Percentiles rank a stretch among this genome's conserved stretches.
phyloP scores from a whole-genome alignment of 2,329 filamentous ascomycete species.

The Beauveria bassiana region DNA sequence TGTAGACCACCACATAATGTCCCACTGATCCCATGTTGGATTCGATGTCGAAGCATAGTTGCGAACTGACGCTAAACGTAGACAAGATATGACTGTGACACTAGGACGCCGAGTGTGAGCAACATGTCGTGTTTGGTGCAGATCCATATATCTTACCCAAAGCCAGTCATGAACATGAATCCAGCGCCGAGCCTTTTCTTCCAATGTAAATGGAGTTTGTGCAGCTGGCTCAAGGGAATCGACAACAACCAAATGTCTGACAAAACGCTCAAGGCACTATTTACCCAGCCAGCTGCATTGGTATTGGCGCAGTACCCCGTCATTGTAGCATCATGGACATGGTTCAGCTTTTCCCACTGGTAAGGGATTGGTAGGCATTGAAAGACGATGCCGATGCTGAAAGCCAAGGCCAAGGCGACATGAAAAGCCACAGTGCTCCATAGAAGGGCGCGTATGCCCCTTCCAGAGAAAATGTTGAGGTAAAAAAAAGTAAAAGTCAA shows the following conservation, averaged over 20 bases:
- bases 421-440: slow-evolving; percentile 30
- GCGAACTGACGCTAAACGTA: slow-evolving; percentile 22
- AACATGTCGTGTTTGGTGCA: too few relatives aligned
- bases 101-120: slow-evolving; percentile 10
- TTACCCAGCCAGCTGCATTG: slow-evolving; percentile 38
- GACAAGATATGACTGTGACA: slow-evolving; percentile 24
- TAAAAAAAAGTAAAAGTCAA: slow-evolving; percentile 43
- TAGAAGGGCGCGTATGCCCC: slow-evolving; percentile 27
- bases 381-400: slow-evolving; percentile 32
- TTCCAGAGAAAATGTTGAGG: slow-evolving; percentile 37
- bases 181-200: slow-evolving; percentile 35
- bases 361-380: slow-evolving; percentile 39
- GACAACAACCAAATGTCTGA: slow-evolving; percentile 40
- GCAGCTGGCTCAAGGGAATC: slow-evolving; percentile 35
- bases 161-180: slow-evolving; percentile 37
- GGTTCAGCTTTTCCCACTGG: slow-evolving; percentile 42
- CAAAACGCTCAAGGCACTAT: slow-evolving; percentile 37
- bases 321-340: slow-evolving; percentile 19
- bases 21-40: slow-evolving; percentile 23
- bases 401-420: slow-evolving; percentile 25
- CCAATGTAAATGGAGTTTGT: slow-evolving; percentile 28
- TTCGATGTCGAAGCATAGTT: slow-evolving; percentile 21
- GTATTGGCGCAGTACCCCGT: slow-evolving; percentile 38
- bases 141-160: slow-evolving; percentile 19
- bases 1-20: slow-evolving; percentile 22